phyloP scores from a whole-genome alignment of 768 basidiomycete genomes.

The Mycena capillaripes region DNA sequence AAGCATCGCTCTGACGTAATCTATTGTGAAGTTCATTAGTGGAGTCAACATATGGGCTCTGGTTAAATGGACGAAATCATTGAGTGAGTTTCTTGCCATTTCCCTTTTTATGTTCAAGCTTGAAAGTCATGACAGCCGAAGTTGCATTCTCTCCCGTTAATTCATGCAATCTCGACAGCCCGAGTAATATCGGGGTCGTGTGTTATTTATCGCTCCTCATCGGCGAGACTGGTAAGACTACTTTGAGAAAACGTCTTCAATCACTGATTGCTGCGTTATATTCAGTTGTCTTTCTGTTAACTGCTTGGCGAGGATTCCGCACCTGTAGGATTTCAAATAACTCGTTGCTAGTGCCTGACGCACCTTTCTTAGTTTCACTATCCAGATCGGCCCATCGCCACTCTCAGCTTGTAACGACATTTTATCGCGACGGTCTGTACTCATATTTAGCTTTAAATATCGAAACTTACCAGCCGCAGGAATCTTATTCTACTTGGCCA shows the following conservation, averaged over 20 bases:
- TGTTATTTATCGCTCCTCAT: neutral
- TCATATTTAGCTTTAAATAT: neutral
- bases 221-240: conserved; percentile 1
- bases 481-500: conserved; percentile 9
- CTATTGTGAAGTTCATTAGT: neutral
- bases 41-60: conserved; percentile 16
- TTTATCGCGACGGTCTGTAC: conserved; percentile 16
- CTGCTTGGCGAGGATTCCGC: neutral
- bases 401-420: conserved; percentile 13
- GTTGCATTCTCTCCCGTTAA: neutral
- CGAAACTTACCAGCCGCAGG: neutral
- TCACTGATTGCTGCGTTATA: neutral
- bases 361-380: neutral
- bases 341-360: neutral
- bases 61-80: neutral
- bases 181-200: neutral
- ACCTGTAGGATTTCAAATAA: neutral
- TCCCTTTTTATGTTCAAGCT: neutral
- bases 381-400: neutral
- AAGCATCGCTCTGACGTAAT: neutral
- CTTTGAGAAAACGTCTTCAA: neutral
- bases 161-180: conserved; percentile 19
- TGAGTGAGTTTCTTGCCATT: neutral
- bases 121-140: neutral
- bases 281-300: conserved; percentile 9